Evolutionary conservation across 495 filamentous ascomycete genomes (phyloP).

Genomic region (Podospora pseudoanserina): DNA sequence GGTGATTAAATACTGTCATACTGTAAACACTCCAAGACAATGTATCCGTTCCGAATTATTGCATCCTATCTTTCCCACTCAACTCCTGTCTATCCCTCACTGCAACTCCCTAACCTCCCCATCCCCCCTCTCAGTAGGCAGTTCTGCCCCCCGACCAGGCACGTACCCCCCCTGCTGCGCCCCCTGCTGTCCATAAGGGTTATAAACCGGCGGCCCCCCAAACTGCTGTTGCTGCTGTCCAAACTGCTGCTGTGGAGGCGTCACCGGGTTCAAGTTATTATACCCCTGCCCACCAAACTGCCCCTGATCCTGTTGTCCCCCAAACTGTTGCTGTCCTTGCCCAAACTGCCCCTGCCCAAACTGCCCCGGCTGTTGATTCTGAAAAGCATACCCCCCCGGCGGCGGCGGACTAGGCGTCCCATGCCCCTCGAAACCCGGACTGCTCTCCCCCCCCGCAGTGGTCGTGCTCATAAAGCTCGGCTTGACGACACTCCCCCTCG

Average conservation of each 20-base stretch:
- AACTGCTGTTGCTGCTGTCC: slow-evolving; percentile 10
- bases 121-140: slow-evolving; percentile 27
- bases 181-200: not conserved
- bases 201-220: slow-evolving; percentile 10
- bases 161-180: not conserved
- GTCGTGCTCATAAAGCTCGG: not conserved
- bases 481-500: slow-evolving; percentile 8
- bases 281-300: too few species aligned
- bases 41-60: not conserved
- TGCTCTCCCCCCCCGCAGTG: not conserved
- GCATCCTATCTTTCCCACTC: not conserved
- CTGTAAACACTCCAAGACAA: too few species aligned
- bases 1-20: too few species aligned
- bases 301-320: too few species aligned
- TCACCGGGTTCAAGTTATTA: too few species aligned
- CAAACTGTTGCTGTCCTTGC: not conserved
- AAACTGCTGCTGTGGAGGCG: not conserved
- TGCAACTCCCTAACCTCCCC: slow-evolving; percentile 24
- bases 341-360: not conserved
- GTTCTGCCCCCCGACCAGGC: slow-evolving; percentile 9
- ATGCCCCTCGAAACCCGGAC: not conserved
- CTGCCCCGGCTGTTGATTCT: slow-evolving; percentile 10
- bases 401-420: not conserved
- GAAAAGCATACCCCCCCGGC: not conserved
- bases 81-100: not conserved